Base-by-base conservation (phyloP, 257 asterid species). In the Salvia rosmarinus region DNA sequence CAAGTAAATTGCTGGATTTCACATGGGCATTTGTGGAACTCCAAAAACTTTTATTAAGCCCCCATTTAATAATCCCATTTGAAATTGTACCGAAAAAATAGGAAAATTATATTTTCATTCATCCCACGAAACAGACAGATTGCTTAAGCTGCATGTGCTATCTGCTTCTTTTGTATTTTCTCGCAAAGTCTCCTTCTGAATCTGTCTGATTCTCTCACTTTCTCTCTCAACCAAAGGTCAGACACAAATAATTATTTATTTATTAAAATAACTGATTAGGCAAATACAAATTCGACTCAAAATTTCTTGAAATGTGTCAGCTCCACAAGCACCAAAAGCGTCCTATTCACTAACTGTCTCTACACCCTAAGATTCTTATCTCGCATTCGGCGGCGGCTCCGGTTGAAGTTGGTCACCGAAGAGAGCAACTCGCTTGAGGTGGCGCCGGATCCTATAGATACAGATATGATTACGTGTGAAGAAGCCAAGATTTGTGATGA, bases 121-220 rank as follows among this genome's bases (percentile, higher is more conserved):
- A 49, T 43, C 70, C 64, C 63, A 60, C 63, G 75, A 49, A 80
- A 32, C 82, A 62, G 83, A 67, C 85, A 72, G 58, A 30, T 56
- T 56, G 74, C 69, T 47, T 63, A 52, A 57, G 65, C 78, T 72
- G 84, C 96, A 89, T 81, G 87, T 86, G 96, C 83, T 72, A 60
- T 74, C 87, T 80, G 73, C 86, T 68, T 78, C 37, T 35, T 78
- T 84, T 85, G 88, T 85, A 68, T 78, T 76, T 56, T 67, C 78
- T 76, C 75, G 35, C 87, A 74, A 87, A 84, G 87, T 87, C 87
- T 52, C 72, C 83, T 73, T 64, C 67, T 65, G 76, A 69, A 40
- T 55, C 76, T 75, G 78, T 78, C 74, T 60, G 78, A 71, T 83
- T 84, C 86, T 77, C 63, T 57, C 78, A 20, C 77, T 70, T 40